These are phyloP conservation scores for Mortierella polycephala DNA, from an alignment of 371 early-diverging fungal genomes.

Conservation along the genomic window DNA sequence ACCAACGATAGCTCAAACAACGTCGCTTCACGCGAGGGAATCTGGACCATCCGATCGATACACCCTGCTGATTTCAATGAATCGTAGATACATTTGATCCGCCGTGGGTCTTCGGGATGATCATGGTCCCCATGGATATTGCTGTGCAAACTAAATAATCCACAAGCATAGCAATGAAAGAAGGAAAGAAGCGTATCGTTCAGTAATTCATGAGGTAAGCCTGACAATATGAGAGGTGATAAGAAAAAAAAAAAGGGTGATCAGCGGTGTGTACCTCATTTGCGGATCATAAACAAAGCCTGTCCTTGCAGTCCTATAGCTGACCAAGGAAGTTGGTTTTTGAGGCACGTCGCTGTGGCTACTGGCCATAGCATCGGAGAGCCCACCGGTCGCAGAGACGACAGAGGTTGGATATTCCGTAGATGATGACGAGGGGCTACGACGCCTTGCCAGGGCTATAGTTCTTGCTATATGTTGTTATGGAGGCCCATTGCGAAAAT, in stretches of 20 bases:
- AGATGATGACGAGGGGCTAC: too few species aligned
- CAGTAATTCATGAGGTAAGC: neutral
- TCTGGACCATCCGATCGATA: constrained; percentile 62
- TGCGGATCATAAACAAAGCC: constrained; percentile 75
- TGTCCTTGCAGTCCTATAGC: constrained; percentile 53
- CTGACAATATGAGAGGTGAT: neutral
- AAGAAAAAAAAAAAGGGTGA: constrained; percentile 30
- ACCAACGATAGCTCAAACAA: constrained; percentile 66
- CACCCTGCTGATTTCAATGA: constrained; percentile 62
- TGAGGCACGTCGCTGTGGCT: neutral
- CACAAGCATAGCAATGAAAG: neutral
- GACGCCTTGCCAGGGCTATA: too few species aligned
- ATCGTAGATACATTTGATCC: constrained; percentile 73
- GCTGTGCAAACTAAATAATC: constrained; percentile 44
- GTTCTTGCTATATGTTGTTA: too few species aligned
- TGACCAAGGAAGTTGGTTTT: constrained; percentile 28
- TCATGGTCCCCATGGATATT: constrained; percentile 63
- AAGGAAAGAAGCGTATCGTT: neutral
- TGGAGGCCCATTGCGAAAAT: too few species aligned
- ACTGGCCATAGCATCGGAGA: neutral
- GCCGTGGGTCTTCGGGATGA: constrained; percentile 81
- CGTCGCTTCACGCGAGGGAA: constrained; percentile 64
- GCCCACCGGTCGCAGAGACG: too few species aligned
- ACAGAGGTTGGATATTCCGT: neutral
- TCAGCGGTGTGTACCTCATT: constrained; percentile 61